phyloP scores from a whole-genome alignment of 2,329 filamentous ascomycete genomes.

The Clarireedia paspali region DNA sequence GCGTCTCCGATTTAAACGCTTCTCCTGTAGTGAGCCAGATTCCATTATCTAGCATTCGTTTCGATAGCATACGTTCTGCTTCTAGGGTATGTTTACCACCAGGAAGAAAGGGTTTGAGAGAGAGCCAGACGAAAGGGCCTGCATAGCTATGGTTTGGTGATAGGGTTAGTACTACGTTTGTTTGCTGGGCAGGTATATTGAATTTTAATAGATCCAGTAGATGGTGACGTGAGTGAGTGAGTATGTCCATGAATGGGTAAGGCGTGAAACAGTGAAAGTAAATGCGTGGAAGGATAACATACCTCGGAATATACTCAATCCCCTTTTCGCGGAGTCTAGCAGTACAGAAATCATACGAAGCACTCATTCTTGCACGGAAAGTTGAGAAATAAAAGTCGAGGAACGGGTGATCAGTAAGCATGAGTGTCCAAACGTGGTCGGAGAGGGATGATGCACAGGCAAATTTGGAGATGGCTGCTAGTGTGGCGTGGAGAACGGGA shows the following conservation, averaged over 20 bases:
- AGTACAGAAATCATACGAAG: slow-evolving; percentile 9
- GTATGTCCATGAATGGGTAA: too few relatives aligned
- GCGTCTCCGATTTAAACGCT: slow-evolving; percentile 8
- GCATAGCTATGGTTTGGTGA: neutral
- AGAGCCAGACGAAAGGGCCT: slow-evolving; percentile 14
- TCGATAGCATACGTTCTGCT: slow-evolving; percentile 7
- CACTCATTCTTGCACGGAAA: slow-evolving; percentile 1
- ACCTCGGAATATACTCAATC: slow-evolving; percentile 8
- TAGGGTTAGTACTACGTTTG: too few relatives aligned
- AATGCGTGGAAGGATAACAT: neutral
- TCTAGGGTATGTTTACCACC: neutral
- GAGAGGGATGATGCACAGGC: slow-evolving; percentile 13
- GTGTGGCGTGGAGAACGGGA: slow-evolving; percentile 4
- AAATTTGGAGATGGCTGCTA: slow-evolving; percentile 10
- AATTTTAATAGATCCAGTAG: too few relatives aligned
- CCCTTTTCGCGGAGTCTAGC: slow-evolving; percentile 1
- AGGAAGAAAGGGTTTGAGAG: slow-evolving; percentile 8
- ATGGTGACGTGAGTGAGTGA: too few relatives aligned
- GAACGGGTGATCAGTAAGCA: slow-evolving; percentile 10
- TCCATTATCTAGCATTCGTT: slow-evolving; percentile 11
- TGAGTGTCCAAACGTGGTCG: slow-evolving; percentile 9
- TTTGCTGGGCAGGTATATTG: too few relatives aligned
- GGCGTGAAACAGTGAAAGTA: neutral
- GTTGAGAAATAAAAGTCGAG: slow-evolving; percentile 8
- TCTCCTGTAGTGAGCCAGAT: slow-evolving; percentile 15